A percentile compares a stretch with the other conserved stretches of the same genome.
Conservation (phyloP, 2,329 filamentous ascomycete genomes). For the Trichoderma guizhouense region DNA sequence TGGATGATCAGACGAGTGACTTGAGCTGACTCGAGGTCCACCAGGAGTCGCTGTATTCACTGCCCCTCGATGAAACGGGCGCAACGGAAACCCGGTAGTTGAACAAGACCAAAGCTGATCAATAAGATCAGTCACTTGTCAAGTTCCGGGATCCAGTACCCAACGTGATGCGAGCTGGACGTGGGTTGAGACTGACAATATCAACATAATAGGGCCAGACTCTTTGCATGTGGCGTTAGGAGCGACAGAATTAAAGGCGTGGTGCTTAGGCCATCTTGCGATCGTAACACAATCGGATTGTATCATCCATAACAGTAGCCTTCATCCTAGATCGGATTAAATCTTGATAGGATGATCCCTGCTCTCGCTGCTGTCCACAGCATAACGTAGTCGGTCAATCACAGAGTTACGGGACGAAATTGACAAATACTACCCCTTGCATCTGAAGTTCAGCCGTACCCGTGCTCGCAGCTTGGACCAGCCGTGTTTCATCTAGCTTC, state of each 20-base stretch:
- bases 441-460: neutral
- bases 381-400: neutral
- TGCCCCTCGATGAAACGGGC: neutral
- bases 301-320: neutral
- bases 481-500: neutral
- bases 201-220: no score
- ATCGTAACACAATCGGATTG: neutral
- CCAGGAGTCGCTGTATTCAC: neutral
- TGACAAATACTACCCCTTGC: neutral
- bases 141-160: neutral
- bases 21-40: neutral
- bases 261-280: neutral
- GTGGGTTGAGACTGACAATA: neutral
- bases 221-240: neutral
- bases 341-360: neutral
- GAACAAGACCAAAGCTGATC: neutral
- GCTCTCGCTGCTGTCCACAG: neutral
- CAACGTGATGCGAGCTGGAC: neutral
- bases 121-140: neutral
- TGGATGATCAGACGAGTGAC: neutral
- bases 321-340: neutral
- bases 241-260: neutral
- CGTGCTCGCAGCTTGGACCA: neutral
- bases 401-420: neutral
- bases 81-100: neutral